Percentiles rank a stretch among this genome's conserved stretches.
These are phyloP conservation scores for Eucalyptus pauciflora DNA, from an alignment of 345 rosid species.

Conservation along the genomic window DNA sequence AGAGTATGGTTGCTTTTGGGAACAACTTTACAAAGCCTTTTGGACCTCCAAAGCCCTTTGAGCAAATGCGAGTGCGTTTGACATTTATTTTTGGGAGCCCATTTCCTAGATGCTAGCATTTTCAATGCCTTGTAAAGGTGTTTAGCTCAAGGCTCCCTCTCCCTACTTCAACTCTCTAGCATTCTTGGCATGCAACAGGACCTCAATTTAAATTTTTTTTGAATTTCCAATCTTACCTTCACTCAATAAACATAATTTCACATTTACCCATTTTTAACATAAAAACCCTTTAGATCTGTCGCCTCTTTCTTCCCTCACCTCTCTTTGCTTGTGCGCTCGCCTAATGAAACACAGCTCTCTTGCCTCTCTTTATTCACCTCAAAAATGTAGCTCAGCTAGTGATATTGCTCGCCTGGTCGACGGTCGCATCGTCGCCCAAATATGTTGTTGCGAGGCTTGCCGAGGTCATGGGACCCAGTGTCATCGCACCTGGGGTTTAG, in stretches of 20 bases:
- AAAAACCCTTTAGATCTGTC: background rate
- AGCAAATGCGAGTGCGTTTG: accelerated
- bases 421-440: accelerated
- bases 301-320: background rate
- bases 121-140: too few relatives aligned
- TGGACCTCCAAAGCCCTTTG: too few relatives aligned
- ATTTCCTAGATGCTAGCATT: too few relatives aligned
- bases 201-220: too few relatives aligned
- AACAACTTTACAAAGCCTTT: too few relatives aligned
- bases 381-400: background rate
- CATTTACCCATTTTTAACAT: background rate
- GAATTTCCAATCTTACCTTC: too few relatives aligned
- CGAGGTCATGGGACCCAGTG: accelerated
- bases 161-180: too few relatives aligned
- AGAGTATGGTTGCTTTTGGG: too few relatives aligned
- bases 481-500: background rate
- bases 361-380: background rate
- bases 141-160: too few relatives aligned
- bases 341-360: background rate
- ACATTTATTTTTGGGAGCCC: too few relatives aligned
- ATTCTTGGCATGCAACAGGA: too few relatives aligned
- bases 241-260: background rate
- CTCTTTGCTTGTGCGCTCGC: background rate
- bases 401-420: background rate
- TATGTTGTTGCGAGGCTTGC: background rate